A percentile compares a stretch with the other conserved stretches of the same genome.
phyloP scores from a whole-genome alignment of 164 flowering plant species.

The Nelumbo lutea region DNA sequence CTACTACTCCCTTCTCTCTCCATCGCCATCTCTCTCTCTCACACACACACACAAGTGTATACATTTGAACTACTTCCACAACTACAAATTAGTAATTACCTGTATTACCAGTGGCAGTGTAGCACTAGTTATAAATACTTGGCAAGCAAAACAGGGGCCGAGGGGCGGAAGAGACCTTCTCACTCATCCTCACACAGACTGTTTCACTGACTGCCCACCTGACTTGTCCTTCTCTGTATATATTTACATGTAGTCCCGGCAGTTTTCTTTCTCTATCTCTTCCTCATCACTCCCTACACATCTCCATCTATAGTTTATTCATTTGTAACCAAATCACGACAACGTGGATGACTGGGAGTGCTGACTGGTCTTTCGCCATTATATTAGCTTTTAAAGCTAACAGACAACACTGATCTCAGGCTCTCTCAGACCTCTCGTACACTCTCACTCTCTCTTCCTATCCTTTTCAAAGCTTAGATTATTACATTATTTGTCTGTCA shows the following conservation, averaged over 20 bases:
- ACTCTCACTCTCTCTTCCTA: not conserved
- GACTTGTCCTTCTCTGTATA: not conserved
- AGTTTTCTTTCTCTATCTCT: slow-evolving; percentile 3
- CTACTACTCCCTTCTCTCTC: slow-evolving; percentile 2
- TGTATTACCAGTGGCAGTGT: too few relatives aligned
- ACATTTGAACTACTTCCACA: too few relatives aligned
- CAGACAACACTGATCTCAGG: slow-evolving; percentile 5
- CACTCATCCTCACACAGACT: not conserved
- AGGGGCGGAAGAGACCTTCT: not conserved
- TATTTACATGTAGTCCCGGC: not conserved
- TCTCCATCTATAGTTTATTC: too few relatives aligned
- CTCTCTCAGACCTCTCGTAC: not conserved
- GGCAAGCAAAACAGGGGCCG: not conserved
- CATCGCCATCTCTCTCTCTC: not conserved
- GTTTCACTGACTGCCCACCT: not conserved
- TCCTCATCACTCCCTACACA: not conserved
- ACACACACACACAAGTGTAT: too few relatives aligned
- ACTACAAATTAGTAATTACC: too few relatives aligned
- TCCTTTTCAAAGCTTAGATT: not conserved
- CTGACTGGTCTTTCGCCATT: slow-evolving; percentile 13
- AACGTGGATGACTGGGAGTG: slow-evolving; percentile 7
- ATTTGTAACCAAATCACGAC: not conserved
- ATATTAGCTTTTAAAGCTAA: slow-evolving; percentile 5
- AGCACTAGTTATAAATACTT: too few relatives aligned
- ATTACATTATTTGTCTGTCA: not conserved